Base-by-base conservation (phyloP, 441 rosid species). In the Populus hybrid region DNA sequence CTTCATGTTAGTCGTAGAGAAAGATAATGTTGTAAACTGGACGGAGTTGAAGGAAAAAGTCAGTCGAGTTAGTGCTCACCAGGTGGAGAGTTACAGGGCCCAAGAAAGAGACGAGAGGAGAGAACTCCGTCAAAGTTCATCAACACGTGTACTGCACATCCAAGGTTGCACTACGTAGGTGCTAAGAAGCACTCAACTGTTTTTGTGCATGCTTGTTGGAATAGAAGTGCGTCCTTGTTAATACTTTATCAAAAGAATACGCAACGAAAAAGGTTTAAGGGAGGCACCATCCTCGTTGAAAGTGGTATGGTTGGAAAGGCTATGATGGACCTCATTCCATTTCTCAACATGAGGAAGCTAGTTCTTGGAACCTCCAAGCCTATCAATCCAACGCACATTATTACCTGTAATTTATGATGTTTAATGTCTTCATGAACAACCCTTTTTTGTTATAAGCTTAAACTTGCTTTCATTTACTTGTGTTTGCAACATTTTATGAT, bases 331-430 rank as follows among this genome's bases (percentile, higher is more conserved):
- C 92, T 93, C 61, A 86, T 95, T 42, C 90, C 96, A 65, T 80
- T 91, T 82, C 94, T 93, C 74, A 83, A 88, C 86, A 85, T 92
- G 38, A 92, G 63, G 78, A 94, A 85, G 90, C 88, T 94, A 20
- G 97, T 92, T 73, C 84, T 95, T 79, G 97, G 99, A 82, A 85
- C 89, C 77, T 73, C 71, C 84, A 91, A 89, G 78, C 84, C 95
- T 72, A 30, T 30, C 4, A 87, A 72, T 81, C 76, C 86, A 57
- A 89, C 92, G 97, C 90, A 85, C 38, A 69, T 34, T 16, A 9
- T 6, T 35, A n/a, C 12, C 36, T 24, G 21, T 16, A 67, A 67
- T 34, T 35, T 12, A n/a, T 10, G 12, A 28, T 65, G 2, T 65
- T 23, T 30, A 30, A 30, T 30, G 32, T 30, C 32, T 30, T 30